Percentiles rank a stretch among this genome's conserved stretches.
phyloP scores from a whole-genome alignment of 345 rosid genomes.

The Syzygium aromaticum region DNA sequence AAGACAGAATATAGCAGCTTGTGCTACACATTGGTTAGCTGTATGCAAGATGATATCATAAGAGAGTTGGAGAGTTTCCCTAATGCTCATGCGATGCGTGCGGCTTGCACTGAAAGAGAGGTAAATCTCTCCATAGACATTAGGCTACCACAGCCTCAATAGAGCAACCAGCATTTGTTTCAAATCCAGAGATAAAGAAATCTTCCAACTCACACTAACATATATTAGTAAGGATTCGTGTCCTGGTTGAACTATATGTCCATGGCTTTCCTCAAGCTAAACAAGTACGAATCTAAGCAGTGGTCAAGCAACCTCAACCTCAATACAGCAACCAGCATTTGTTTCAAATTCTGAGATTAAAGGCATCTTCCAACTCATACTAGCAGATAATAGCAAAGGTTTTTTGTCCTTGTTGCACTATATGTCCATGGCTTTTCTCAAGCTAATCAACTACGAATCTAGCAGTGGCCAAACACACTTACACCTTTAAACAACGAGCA shows the following conservation, averaged over 20 bases:
- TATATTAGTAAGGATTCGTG: background rate
- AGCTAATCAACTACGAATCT: background rate
- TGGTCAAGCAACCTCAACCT: background rate
- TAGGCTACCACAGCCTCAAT: background rate
- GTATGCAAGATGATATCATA: background rate
- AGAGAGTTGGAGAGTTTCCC: rapidly evolving
- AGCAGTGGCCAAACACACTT: background rate
- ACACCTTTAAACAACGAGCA: background rate
- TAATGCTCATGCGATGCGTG: background rate
- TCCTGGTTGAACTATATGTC: background rate
- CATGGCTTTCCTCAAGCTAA: background rate
- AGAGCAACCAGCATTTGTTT: background rate
- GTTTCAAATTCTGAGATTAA: background rate
- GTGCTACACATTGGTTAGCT: background rate
- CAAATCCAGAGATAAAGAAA: background rate
- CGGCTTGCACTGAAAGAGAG: background rate
- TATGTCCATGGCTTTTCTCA: background rate
- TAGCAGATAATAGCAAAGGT: rapidly evolving
- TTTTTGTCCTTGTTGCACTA: background rate
- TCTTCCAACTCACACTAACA: background rate
- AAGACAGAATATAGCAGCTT: background rate
- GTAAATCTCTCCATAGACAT: background rate
- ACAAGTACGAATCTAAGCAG: background rate
- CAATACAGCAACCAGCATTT: background rate
- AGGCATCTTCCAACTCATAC: background rate